Base-by-base conservation (phyloP, 176 grass and related monocot species). In the Oryza nivara region DNA sequence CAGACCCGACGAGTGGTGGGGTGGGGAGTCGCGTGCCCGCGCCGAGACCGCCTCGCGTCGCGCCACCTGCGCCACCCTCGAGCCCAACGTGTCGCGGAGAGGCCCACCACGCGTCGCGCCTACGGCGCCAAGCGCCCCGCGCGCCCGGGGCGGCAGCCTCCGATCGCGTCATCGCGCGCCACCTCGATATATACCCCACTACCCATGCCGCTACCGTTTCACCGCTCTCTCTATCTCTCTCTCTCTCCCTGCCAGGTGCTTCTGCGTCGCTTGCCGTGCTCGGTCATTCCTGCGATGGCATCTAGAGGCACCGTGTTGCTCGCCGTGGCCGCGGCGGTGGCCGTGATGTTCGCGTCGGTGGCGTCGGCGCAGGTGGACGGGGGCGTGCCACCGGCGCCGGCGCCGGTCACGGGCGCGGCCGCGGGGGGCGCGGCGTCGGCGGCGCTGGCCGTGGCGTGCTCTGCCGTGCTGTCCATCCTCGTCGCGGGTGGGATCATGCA, bases 391-490 rank as follows among this genome's bases (percentile, higher is more conserved):
- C 89, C 91, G 3, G 79, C 82, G 23, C 87, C 94, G 15, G 71
- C 88, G 19, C 89, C 89, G 12, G 67, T 68, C 26, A 89, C 86
- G 20, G 91, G 85, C 60, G 87, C 94, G 4, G 91, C 91, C 3
- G 70, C 85, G 4, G 91, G 89, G 11, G 26, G 67, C 2, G 79
- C 78, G 23, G 79, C 72, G 16, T 97, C 87, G 1, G 70, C 87
- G 1, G 70, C 75, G 0, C 38, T 97, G 36, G 94, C 82, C 71
- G 52, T 92, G 45, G 83, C 76, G 16, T 89, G 89, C 80, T 91
- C 88, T 0, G 83, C 86, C 71, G 68, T 88, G 71, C 40, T 92
- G 64, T 97, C 87, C 30, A 3, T 90, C 64, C 52, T 92, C 43
- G 92, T 91, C 23, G 86, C 72, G 0, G 87, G 89, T 9, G 79